Conservation (phyloP, 1,139 yeast species). For the Meyerozyma smithsonii region DNA sequence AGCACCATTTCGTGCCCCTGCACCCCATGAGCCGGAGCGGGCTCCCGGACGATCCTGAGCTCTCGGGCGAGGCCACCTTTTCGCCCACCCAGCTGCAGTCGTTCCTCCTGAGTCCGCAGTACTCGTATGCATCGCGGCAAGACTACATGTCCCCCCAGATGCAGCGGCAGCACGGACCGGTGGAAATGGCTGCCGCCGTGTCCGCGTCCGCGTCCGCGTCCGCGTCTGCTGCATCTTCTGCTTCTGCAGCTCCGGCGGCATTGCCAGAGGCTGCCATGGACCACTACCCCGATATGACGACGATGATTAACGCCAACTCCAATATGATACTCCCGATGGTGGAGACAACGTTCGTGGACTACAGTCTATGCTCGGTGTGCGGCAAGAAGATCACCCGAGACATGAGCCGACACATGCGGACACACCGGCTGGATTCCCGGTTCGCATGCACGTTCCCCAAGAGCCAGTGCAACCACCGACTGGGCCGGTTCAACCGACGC, state of each 20-base stretch:
- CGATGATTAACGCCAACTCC: conserved; percentile 35
- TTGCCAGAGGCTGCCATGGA: conserved; percentile 7
- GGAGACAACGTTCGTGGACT: conserved; percentile 22
- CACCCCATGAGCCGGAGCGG: background rate
- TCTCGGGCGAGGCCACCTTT: background rate
- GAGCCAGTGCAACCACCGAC: conserved; percentile 52
- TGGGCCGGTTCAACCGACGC: conserved; percentile 58
- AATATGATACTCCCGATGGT: conserved; percentile 33
- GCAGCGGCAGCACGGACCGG: background rate
- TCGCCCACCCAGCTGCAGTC: background rate
- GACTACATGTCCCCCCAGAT: conserved; percentile 1
- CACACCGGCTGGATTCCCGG: conserved; percentile 55
- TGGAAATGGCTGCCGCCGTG: background rate
- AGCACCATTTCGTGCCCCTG: background rate
- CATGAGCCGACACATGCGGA: conserved; percentile 60
- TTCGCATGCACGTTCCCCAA: conserved; percentile 59
- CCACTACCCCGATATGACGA: conserved; percentile 38
- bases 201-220: no score
- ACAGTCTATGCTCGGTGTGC: conserved; percentile 46
- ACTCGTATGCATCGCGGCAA: background rate
- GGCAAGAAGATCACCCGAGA: conserved; percentile 56
- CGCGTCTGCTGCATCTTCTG: no score
- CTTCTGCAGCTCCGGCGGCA: no score
- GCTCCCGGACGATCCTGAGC: background rate
- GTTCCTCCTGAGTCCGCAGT: background rate